Evolutionary conservation across 768 basidiomycete species (phyloP).

Genomic region (Leccinum longicurvipes): DNA sequence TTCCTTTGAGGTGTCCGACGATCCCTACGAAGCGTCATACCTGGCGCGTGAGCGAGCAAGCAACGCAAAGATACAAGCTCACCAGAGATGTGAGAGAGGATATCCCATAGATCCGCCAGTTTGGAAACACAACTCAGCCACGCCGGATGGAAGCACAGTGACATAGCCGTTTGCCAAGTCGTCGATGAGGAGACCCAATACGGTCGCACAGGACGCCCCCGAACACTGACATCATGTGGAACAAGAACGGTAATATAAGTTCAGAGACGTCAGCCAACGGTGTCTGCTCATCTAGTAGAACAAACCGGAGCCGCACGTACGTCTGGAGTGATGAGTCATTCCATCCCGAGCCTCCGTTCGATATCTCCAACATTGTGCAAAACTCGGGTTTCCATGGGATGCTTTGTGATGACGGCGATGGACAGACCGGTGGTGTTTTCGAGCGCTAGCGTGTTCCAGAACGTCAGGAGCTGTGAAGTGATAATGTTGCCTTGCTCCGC

Average conservation of each 20-base stretch:
- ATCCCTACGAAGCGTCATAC: slow-evolving; percentile 33
- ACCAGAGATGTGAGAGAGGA: slow-evolving; percentile 42
- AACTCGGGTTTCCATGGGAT: slow-evolving; percentile 29
- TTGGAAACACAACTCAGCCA: slow-evolving; percentile 36
- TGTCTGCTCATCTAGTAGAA: too few relatives aligned
- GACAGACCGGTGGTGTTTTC: slow-evolving; percentile 32
- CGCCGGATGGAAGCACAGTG: slow-evolving; percentile 33
- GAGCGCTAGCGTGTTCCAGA: slow-evolving; percentile 13
- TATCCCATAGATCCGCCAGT: slow-evolving; percentile 39
- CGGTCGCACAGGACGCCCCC: slow-evolving; percentile 39
- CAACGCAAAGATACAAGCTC: background rate
- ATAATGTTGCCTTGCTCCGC: slow-evolving; percentile 1
- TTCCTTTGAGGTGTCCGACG: slow-evolving; percentile 25
- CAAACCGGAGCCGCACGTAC: slow-evolving; percentile 24
- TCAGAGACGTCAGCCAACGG: too few relatives aligned
- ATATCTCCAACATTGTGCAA: slow-evolving; percentile 34
- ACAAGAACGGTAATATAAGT: slow-evolving; percentile 29
- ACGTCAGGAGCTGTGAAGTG: slow-evolving; percentile 14
- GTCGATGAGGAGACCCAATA: slow-evolving; percentile 41
- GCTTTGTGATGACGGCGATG: slow-evolving; percentile 23
- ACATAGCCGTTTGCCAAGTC: slow-evolving; percentile 35
- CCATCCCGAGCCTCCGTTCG: slow-evolving; percentile 34
- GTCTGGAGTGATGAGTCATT: slow-evolving; percentile 30
- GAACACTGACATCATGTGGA: slow-evolving; percentile 35
- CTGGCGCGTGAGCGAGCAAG: slow-evolving; percentile 15